These are phyloP conservation scores for Fermentozyma sake DNA, from an alignment of 1,139 yeast species.

Conservation along the genomic window DNA sequence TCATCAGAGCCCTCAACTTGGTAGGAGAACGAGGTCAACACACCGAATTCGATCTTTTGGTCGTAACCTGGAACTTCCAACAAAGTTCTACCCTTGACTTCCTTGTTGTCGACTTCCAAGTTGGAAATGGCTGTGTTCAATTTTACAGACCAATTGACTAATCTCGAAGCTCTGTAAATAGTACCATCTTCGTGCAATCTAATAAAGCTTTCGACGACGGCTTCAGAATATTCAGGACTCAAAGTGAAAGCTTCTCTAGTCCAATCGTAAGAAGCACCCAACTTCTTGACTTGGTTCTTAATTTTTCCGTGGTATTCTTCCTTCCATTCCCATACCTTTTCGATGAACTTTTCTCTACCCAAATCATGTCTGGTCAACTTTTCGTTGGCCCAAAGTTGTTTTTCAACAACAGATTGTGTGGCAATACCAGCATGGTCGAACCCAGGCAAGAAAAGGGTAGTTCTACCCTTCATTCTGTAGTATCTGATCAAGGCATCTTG, in stretches of 20 bases:
- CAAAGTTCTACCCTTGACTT: conserved; percentile 74
- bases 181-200: conserved; percentile 91
- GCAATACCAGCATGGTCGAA: conserved; percentile 99
- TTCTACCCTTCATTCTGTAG: conserved; percentile 96
- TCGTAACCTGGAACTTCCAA: conserved; percentile 87
- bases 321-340: conserved; percentile 97
- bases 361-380: conserved; percentile 90
- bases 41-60: conserved; percentile 91
- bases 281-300: conserved; percentile 73
- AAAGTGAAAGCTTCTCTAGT: conserved; percentile 88
- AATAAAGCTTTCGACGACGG: conserved; percentile 91
- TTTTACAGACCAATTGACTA: conserved; percentile 95
- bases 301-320: conserved; percentile 86
- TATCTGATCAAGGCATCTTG: conserved; percentile 92
- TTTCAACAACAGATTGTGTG: conserved; percentile 97
- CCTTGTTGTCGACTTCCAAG: conserved; percentile 93
- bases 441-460: conserved; percentile 91
- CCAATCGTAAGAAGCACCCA: conserved; percentile 99
- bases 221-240: conserved; percentile 69
- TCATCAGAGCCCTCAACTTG: conserved; percentile 87
- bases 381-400: conserved; percentile 86
- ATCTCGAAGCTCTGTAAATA: conserved; percentile 88
- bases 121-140: conserved; percentile 93
- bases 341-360: conserved; percentile 86
- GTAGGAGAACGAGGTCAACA: conserved; percentile 88